Evolutionary conservation across 2,329 filamentous ascomycete genomes (phyloP).

Genomic region (Cryphonectria nitschkei): DNA sequence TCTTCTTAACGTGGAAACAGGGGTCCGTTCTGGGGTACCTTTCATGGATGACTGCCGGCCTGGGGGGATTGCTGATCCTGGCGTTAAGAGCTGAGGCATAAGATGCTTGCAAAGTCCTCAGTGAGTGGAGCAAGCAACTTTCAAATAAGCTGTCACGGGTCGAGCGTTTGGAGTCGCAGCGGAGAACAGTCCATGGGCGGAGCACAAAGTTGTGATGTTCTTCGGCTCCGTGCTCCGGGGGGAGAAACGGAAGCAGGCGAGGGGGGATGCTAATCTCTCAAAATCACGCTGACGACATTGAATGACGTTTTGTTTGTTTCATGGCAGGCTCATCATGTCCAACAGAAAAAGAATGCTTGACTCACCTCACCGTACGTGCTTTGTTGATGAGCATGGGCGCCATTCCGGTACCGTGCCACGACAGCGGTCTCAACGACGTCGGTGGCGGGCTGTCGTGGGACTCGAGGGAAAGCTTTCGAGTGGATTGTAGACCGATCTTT

Average conservation of each 20-base stretch:
- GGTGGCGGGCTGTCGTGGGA: constrained; percentile 19
- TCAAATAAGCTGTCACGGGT: neutral
- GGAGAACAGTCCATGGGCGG: constrained; percentile 1
- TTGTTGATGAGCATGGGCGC: constrained; percentile 7
- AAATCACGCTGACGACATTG: constrained; percentile 11
- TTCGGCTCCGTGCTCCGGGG: constrained; percentile 9
- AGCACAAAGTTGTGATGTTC: neutral
- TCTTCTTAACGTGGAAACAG: neutral
- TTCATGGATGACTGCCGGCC: neutral
- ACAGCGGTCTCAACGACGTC: constrained; percentile 12
- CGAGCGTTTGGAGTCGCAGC: neutral
- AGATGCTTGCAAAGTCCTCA: neutral
- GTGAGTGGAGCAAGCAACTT: neutral
- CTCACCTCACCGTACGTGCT: neutral
- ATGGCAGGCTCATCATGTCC: constrained; percentile 5
- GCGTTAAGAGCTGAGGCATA: neutral
- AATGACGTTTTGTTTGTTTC: constrained; percentile 16
- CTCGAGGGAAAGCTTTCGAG: constrained; percentile 15
- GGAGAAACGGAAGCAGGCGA: constrained; percentile 22
- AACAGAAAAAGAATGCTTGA: neutral
- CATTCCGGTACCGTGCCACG: constrained; percentile 19
- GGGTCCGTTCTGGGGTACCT: neutral
- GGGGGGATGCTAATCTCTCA: neutral
- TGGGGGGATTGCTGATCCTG: neutral
- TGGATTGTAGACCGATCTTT: constrained; percentile 5